These are phyloP conservation scores for Metarhizium rileyi DNA, from an alignment of 2,329 filamentous ascomycete species.

Conservation along the genomic window DNA sequence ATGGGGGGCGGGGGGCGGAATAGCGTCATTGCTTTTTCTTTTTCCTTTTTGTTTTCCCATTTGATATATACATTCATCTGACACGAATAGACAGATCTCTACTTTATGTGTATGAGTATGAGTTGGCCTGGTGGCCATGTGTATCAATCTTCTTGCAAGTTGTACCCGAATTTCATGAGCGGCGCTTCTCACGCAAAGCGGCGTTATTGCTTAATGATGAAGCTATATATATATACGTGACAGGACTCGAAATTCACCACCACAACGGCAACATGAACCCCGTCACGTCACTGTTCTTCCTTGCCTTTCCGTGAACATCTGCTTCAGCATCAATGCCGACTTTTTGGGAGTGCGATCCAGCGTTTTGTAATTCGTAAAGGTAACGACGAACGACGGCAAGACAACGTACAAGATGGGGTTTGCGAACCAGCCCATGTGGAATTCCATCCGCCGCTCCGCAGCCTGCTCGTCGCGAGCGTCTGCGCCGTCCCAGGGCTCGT, in stretches of 20 bases:
- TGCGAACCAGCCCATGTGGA: slow-evolving; percentile 30
- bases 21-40: neutral
- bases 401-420: slow-evolving; percentile 29
- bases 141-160: too few relatives aligned
- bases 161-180: too few relatives aligned
- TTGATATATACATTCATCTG: neutral
- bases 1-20: neutral
- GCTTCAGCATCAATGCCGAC: slow-evolving; percentile 20
- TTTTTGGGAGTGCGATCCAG: slow-evolving; percentile 28
- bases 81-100: too few relatives aligned
- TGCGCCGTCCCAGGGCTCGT: slow-evolving; percentile 24
- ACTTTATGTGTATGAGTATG: too few relatives aligned
- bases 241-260: too few relatives aligned
- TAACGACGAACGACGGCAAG: slow-evolving; percentile 31
- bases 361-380: slow-evolving; percentile 27
- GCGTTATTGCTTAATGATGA: too few relatives aligned
- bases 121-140: too few relatives aligned
- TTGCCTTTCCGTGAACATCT: slow-evolving; percentile 16
- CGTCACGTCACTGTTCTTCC: neutral
- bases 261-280: too few relatives aligned
- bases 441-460: slow-evolving; percentile 24
- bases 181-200: too few relatives aligned
- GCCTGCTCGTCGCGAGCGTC: slow-evolving; percentile 19
- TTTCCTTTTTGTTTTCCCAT: neutral
- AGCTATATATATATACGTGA: neutral